Evolutionary conservation across 1,284 basidiomycete species (phyloP), one percentile per base, ranked within the genome.

Genomic region (Trametes hirsuta): DNA sequence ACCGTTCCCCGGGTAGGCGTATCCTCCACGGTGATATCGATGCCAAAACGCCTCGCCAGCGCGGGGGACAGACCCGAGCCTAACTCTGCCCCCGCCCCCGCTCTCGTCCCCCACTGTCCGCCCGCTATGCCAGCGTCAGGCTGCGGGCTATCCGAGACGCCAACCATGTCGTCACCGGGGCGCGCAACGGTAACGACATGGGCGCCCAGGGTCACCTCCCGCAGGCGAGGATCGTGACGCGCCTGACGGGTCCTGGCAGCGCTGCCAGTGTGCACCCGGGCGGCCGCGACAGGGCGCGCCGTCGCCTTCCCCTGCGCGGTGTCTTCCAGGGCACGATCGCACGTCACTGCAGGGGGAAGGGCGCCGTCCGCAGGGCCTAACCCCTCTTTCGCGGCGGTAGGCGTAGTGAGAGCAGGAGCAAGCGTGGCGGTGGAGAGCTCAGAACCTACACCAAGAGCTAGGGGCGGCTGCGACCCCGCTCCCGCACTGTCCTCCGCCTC

Each of bases 221-320:
- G 49, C 35, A 48, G 57, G 57, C 53, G 49, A 40, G 42, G 61
- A 59, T 63, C 61, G 61, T 51, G 44, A 39, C 46, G 50, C 24
- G 39, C 22, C 24, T 36, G 50, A 15, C 44, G 56, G 24, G 36
- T 34, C 36, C 39, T 30, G 30, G 30, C 30, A 30, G 30, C 30
- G 30, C 30, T 30, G 30, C 30, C 30, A 30, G 30, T 30, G 30
- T 30, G 30, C 30, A 30, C 5, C 30, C 30, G 30, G 30, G 30
- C 30, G 30, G 30, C 8, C 30, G 30, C 30, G 30, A 30, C 30
- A 30, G 30, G 4, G 30, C 30, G 30, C 30, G 30, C 30, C 30
- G 30, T 30, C 30, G 30, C 30, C 30, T 30, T 30, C 5, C 30
- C 30, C 30, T 8, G 30, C 30, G 30, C 30, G 30, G 30, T 30